Percentiles rank a stretch among this genome's conserved stretches.
These are phyloP conservation scores for Aspergillus avenaceus DNA, from an alignment of 495 filamentous ascomycete species.

Conservation along the genomic window DNA sequence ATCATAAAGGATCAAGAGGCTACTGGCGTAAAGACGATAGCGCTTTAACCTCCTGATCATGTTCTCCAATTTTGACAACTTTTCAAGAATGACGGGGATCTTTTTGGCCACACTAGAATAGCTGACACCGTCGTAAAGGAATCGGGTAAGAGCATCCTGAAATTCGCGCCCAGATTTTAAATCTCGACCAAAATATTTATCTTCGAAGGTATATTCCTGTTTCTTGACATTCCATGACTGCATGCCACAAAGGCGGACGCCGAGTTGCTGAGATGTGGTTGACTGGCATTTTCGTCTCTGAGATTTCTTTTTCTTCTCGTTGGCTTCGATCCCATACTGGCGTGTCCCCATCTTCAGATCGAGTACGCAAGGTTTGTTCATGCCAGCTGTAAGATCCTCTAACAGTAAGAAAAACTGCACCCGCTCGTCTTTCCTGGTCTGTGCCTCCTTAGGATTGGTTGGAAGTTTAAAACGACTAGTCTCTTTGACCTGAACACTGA, in stretches of 20 bases:
- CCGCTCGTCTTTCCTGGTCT: slow-evolving; percentile 62
- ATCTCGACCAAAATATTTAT: slow-evolving; percentile 94
- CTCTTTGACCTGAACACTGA: slow-evolving; percentile 3
- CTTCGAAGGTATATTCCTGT: slow-evolving; percentile 81
- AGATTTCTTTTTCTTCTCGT: slow-evolving; percentile 85
- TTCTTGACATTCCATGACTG: slow-evolving; percentile 89
- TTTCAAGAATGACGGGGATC: slow-evolving; percentile 81
- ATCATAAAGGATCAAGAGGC: slow-evolving; percentile 91
- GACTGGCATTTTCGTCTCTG: slow-evolving; percentile 87
- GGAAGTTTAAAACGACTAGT: slow-evolving; percentile 36
- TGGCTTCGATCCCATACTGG: slow-evolving; percentile 93
- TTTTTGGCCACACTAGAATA: slow-evolving; percentile 72
- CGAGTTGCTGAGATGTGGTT: slow-evolving; percentile 87
- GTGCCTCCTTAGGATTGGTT: slow-evolving; percentile 76
- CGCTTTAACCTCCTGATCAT: slow-evolving; percentile 76
- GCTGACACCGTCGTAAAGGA: slow-evolving; percentile 87
- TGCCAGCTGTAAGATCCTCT: slow-evolving; percentile 95
- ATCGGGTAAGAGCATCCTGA: slow-evolving; percentile 80
- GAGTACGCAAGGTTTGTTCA: slow-evolving; percentile 93
- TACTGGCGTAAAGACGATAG: slow-evolving; percentile 94
- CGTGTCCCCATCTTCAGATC: slow-evolving; percentile 99
- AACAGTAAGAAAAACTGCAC: slow-evolving; percentile 90
- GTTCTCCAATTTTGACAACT: slow-evolving; percentile 73
- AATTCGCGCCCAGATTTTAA: slow-evolving; percentile 88
- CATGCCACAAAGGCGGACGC: slow-evolving; percentile 91